Percentiles rank a stretch among this genome's conserved stretches.
These are phyloP conservation scores for Aaosphaeria pasadenensis DNA, from an alignment of 2,329 filamentous ascomycete genomes.

Conservation along the genomic window DNA sequence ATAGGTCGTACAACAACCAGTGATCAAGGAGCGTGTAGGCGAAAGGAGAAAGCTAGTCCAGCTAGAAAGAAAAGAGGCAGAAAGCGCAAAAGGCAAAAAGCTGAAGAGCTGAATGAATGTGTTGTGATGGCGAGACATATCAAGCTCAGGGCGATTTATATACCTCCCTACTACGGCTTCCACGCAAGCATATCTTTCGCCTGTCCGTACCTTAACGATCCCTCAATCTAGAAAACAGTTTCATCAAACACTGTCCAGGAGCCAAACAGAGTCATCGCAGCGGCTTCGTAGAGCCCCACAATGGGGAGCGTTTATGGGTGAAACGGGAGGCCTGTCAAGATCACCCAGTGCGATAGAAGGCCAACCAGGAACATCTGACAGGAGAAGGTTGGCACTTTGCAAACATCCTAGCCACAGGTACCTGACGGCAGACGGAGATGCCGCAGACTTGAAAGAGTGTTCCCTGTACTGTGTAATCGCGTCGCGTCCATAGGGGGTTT, in stretches of 20 bases:
- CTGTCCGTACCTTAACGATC: conserved; percentile 13
- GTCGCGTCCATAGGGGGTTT: conserved; percentile 18
- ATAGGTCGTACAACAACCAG: conserved; percentile 14
- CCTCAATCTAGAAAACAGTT: conserved; percentile 28
- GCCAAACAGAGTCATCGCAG: conserved; percentile 22
- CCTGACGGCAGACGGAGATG: conserved; percentile 18
- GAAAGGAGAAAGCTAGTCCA: conserved; percentile 21
- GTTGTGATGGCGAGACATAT: conserved; percentile 12
- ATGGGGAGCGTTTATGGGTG: conserved; percentile 28
- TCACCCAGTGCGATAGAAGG: not conserved
- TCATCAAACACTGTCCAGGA: conserved; percentile 18
- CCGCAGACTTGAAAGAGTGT: not conserved
- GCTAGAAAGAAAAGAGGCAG: conserved; percentile 23
- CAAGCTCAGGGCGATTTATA: conserved; percentile 21
- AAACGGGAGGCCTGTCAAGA: conserved; percentile 23
- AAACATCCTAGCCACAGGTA: conserved; percentile 21
- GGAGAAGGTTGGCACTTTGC: conserved; percentile 11
- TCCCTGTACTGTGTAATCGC: conserved; percentile 1
- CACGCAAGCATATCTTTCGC: conserved; percentile 5
- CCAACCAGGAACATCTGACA: conserved; percentile 25
- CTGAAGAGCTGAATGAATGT: conserved; percentile 12
- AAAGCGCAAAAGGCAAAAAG: conserved; percentile 10
- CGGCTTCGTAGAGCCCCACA: conserved; percentile 16
- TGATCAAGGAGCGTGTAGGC: conserved; percentile 13
- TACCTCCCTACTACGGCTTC: conserved; percentile 1